Percentiles rank a stretch among this genome's conserved stretches.
phyloP scores from a whole-genome alignment of 306 rosid genomes.

The Cucumis melo region DNA sequence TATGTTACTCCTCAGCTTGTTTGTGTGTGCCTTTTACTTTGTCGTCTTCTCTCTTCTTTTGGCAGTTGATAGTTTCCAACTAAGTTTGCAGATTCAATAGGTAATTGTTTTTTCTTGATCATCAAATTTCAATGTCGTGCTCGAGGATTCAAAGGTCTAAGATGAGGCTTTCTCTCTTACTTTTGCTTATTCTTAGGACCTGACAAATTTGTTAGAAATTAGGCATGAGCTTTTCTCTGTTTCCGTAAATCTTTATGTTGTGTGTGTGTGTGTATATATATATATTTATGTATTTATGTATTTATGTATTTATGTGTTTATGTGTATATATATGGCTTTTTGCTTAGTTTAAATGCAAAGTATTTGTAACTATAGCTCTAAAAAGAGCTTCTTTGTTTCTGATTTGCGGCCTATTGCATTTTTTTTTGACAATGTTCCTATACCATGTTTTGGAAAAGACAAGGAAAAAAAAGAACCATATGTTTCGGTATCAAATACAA shows the following conservation, averaged over 20 bases:
- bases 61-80: not conserved
- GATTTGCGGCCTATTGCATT: not conserved
- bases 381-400: not conserved
- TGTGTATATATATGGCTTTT: not conserved
- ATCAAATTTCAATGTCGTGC: not conserved
- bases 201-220: too few relatives aligned
- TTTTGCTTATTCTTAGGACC: too few relatives aligned
- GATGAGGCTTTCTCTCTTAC: too few relatives aligned
- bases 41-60: not conserved
- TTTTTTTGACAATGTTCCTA: not conserved
- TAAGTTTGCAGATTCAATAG: not conserved
- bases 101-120: not conserved
- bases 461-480: not conserved
- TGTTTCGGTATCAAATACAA: not conserved
- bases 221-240: not conserved
- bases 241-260: not conserved
- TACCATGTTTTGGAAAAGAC: not conserved
- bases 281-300: too few relatives aligned
- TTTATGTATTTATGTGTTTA: too few relatives aligned
- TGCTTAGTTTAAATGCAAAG: not conserved
- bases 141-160: not conserved
- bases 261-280: not conserved
- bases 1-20: constrained; percentile 13
- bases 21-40: not conserved
- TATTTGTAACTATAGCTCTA: not conserved